Base-by-base conservation (phyloP, 768 basidiomycete genomes). In the Boletus pseudopeckii region DNA sequence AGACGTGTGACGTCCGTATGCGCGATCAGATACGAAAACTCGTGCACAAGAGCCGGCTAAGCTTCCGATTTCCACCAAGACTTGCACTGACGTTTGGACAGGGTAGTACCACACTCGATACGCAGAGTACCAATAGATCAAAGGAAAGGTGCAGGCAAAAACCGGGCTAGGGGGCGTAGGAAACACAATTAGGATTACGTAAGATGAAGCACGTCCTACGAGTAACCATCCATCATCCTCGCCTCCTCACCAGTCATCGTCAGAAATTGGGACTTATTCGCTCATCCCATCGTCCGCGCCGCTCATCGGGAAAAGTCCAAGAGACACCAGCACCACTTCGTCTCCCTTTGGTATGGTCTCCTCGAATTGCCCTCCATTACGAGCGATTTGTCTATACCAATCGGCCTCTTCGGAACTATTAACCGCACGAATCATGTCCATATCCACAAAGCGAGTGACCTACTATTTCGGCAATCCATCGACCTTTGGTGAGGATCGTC, bases 11-110 rank as follows among this genome's bases (percentile, higher is more conserved):
- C 34, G 49, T n/a, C 28, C 32, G 30, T 13, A 22, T 18, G 11
- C 18, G 34, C 15, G 48, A 46, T 45, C 56, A 33, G 56, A 24
- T 34, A 47, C 48, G 37, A 43, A 52, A 47, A 28, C 9, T 30
- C 30, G 44, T n/a, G 38, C 17, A 18, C 47, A 15, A 22, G 22
- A 6, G 37, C 14, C 20, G 1, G 41, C 20, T 4, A 44, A 32
- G 14, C n/a, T 37, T 40, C 34, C 3, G 22, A 50, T 45, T 30
- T 30, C n/a, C 18, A 40, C 47, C 26, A 40, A 28, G 30, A 14
- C 4, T 46, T 50, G 32, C 22, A 13, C 10, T 26, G 18, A 41
- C 22, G 24, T 54, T 20, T 43, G 13, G 9, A 15, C 6, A 15
- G 22, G 17, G 37, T 1, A n/a, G 9, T 4, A 38, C 46, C 14